Base-by-base conservation (phyloP, 106 monocot species). In the Triglochin maritima region DNA sequence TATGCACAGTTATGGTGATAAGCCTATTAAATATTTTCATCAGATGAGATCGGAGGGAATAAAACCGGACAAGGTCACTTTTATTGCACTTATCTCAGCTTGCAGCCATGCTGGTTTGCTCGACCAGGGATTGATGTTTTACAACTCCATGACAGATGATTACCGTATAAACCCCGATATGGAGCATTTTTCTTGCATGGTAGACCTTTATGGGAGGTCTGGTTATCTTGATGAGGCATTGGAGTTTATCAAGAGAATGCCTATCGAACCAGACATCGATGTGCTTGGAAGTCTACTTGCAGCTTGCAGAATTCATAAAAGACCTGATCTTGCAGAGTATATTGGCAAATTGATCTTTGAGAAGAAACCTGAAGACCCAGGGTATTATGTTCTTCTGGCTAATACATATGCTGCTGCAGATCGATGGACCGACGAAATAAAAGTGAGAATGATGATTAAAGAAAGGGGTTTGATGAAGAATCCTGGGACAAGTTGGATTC, bases 121-220 rank as follows among this genome's bases (percentile, higher is more conserved):
- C 17, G 67, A 72, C 16, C 44, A 50, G 52, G 84, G 80, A 7
- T 48, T 74, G 29, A 58, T 17, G 15, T 71, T 81, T 44, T 78
- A 78, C 66, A 67, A 61, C 3, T 74, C 77, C 17, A 81, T 85
- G 80, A 71, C 49, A 46, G 48, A 71, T 17, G 77, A 79, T 4
- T 67, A 78, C 47, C 66, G 70, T 42, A 76, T 85, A 45, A 6
- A 47, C 56, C 82, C 89, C 50, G 80, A 80, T 17, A 85, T 73
- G 78, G 89, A 80, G 57, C 89, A 89, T 54, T 89, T 80, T 56
- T 78, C 85, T 5, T 89, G 89, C 62, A 81, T 85, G 56, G 82
- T 80, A 9, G 85, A 85, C 56, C 80, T 85, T 54, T 69, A 78
- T 44, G 69, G 80, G 14, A 75, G 82, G 57, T 77, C 79, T 43